Base-by-base conservation (phyloP, 306 rosid genomes). In the Cotoneaster glaucophyllus region DNA sequence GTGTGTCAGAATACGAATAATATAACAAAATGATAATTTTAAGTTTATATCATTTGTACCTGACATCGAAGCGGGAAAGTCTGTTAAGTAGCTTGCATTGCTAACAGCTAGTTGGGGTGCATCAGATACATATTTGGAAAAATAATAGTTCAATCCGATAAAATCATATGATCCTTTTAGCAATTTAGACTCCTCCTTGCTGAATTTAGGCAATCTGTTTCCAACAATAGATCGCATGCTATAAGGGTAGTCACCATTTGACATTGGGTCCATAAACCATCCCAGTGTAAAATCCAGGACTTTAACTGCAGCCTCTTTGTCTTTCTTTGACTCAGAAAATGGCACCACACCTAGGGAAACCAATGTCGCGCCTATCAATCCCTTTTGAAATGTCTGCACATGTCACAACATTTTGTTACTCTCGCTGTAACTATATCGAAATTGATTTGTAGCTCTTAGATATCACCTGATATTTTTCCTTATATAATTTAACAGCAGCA, bases 281-380 rank as follows among this genome's bases (percentile, higher is more conserved):
- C 91, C 91, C 67, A 87, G 45, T 75, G 48, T 59, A 70, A 88
- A 91, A 78, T 88, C 93, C 66, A 85, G 78, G 45, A 85, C 84
- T 32, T 92, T 62, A 31, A 8, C 8, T 5, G 87, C 82, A 1
- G 97, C 90, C 1, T 39, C 50, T 12, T 34, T 44, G 59, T 89
- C 85, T 6, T 24, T 28, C 67, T 25, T 80, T 25, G 82, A 48
- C 26, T 83, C 26, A 57, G 88, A 67, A 74, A 41, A 64, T 2
- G 93, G 93, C 64, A 82, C 17, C 11, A 79, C 71, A 93, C 96
- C 89, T 18, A 70, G 48, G 1, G 82, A 74, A 21, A 73, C 82
- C 59, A 87, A 84, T 15, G 86, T 52, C 56, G 87, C 84, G n/a
- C 92, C 93, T 28, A 89, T 90, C 37, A 62, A 9, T 34, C 92